Conservation (phyloP, 805 yeast genomes). For the Wickerhamiella hasegawae region DNA sequence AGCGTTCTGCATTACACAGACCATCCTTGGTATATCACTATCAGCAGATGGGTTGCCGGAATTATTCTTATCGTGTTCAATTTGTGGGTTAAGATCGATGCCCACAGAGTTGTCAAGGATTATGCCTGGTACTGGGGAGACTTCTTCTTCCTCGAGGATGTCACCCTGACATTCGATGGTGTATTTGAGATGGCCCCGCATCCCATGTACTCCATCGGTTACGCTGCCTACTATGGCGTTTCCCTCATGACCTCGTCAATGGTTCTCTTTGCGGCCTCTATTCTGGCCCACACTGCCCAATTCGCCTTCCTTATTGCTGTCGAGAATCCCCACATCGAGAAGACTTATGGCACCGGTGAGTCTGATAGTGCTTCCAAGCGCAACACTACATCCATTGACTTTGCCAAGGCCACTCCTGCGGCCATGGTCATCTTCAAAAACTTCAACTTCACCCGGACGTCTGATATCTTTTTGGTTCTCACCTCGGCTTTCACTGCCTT, state of each 20-base stretch:
- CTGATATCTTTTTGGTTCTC: constrained; percentile 30
- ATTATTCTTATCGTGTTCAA: constrained; percentile 47
- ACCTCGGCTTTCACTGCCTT: constrained; percentile 16
- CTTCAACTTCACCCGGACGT: constrained; percentile 46
- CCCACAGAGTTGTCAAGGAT: constrained; percentile 76
- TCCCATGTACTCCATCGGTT: constrained; percentile 85
- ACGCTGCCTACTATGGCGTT: constrained; percentile 73
- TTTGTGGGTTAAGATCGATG: constrained; percentile 73
- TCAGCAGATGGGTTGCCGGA: constrained; percentile 45
- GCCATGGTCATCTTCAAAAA: constrained; percentile 42
- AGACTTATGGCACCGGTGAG: constrained; percentile 30
- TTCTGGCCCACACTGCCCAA: constrained; percentile 62
- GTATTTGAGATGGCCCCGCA: constrained; percentile 83
- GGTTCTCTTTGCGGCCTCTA: constrained; percentile 49
- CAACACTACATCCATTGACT: neutral
- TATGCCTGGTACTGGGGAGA: constrained; percentile 96
- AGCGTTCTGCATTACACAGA: constrained; percentile 6
- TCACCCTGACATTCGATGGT: constrained; percentile 67
- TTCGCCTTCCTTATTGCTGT: constrained; percentile 58
- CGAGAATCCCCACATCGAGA: constrained; percentile 77
- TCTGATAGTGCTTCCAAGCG: neutral
- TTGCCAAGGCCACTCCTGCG: constrained; percentile 6
- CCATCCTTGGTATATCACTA: constrained; percentile 27
- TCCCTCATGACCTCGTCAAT: constrained; percentile 64
- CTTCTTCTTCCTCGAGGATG: constrained; percentile 62